Evolutionary conservation across 2,329 filamentous ascomycete species (phyloP).

Genomic region (Colletotrichum abscissum): DNA sequence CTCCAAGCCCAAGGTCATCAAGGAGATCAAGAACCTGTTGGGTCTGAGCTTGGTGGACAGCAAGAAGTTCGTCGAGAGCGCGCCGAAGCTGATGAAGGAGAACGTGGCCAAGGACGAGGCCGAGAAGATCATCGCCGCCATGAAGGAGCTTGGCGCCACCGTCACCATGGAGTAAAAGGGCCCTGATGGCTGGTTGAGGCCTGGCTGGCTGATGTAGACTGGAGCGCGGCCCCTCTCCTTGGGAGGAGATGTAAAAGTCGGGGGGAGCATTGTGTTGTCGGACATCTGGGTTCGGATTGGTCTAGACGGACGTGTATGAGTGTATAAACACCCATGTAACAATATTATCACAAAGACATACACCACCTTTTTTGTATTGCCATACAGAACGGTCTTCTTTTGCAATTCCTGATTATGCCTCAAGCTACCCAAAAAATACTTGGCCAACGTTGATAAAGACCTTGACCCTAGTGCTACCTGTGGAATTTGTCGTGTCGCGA

Average conservation of each 20-base stretch:
- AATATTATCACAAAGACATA: conserved; percentile 40
- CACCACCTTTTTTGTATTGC: conserved; percentile 25
- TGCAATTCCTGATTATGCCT: neutral
- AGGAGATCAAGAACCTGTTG: conserved; percentile 97
- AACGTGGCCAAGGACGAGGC: conserved; percentile 98
- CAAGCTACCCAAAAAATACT: neutral
- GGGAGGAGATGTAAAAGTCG: conserved; percentile 13
- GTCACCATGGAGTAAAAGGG: conserved; percentile 85
- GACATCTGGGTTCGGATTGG: conserved; percentile 30
- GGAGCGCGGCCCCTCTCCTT: conserved; percentile 5
- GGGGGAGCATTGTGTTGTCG: conserved; percentile 26
- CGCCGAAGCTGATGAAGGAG: conserved; percentile 99
- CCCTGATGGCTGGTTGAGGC: neutral
- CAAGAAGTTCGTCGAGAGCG: conserved; percentile 99
- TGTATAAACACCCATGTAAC: conserved; percentile 48
- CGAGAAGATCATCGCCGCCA: conserved; percentile 95
- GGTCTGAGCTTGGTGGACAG: conserved; percentile 97
- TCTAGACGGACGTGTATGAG: conserved; percentile 37
- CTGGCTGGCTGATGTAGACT: conserved; percentile 7
- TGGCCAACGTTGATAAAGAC: neutral
- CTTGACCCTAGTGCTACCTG: neutral
- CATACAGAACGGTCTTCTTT: neutral
- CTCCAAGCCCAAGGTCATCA: conserved; percentile 99
- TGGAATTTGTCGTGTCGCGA: neutral
- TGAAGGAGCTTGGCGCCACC: conserved; percentile 93